These are phyloP conservation scores for Dentipellis fragilis DNA, from an alignment of 768 basidiomycete genomes.

Conservation along the genomic window DNA sequence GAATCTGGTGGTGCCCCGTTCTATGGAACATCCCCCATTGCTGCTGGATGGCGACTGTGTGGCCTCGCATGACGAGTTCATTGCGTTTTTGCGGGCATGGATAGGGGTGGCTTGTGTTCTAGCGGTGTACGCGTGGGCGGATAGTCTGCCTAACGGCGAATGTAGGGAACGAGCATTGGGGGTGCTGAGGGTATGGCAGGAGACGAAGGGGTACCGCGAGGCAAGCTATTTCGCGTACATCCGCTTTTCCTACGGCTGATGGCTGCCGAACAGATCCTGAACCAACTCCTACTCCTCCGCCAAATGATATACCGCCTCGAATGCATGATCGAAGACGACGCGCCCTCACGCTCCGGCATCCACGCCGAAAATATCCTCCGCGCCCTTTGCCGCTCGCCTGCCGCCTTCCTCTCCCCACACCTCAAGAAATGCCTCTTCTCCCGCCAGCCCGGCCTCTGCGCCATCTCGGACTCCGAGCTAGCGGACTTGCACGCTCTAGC, in stretches of 20 bases:
- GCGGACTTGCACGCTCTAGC: conserved; percentile 52
- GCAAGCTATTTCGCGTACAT: conserved; percentile 25
- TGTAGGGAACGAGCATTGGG: conserved; percentile 58
- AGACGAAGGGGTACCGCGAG: conserved; percentile 61
- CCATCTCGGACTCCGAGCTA: conserved; percentile 51
- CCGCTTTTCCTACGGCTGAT: neutral
- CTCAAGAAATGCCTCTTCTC: conserved; percentile 50
- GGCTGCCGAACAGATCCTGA: conserved; percentile 47
- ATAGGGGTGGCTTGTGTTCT: conserved; percentile 60
- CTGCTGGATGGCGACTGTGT: conserved; percentile 25
- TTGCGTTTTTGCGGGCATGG: conserved; percentile 54
- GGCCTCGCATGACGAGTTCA: conserved; percentile 45
- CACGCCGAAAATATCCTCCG: conserved; percentile 62
- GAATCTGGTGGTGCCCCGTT: conserved; percentile 26
- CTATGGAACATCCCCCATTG: conserved; percentile 25
- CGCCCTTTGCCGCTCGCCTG: conserved; percentile 51
- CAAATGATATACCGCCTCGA: conserved; percentile 65
- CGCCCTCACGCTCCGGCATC: conserved; percentile 52
- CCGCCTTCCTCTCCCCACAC: conserved; percentile 46
- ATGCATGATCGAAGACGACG: conserved; percentile 58
- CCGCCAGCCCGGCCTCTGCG: conserved; percentile 48
- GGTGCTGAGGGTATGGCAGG: conserved; percentile 58
- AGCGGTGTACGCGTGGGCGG: conserved; percentile 72
- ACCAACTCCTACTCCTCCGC: conserved; percentile 60
- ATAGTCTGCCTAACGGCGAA: conserved; percentile 55